A percentile compares a stretch with the other conserved stretches of the same genome.
phyloP scores from a whole-genome alignment of 441 rosid genomes.

The Brassica balearica region DNA sequence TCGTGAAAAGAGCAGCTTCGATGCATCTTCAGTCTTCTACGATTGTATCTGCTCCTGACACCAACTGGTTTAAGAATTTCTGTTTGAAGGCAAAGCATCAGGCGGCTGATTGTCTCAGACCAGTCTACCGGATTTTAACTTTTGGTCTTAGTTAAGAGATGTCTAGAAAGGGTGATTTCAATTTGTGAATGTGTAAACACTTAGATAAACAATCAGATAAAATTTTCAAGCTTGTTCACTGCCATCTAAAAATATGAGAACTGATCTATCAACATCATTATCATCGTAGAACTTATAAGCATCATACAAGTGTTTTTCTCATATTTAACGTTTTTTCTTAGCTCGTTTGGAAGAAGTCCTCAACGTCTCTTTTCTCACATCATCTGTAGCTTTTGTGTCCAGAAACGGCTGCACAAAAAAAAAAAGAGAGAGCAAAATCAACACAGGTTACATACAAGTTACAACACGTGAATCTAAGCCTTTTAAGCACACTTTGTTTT shows the following conservation, averaged over 20 bases:
- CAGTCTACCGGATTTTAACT: conserved; percentile 37
- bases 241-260: conserved; percentile 3
- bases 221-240: background rate
- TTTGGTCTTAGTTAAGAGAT: conserved; percentile 29
- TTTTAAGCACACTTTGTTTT: background rate
- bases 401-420: conserved; percentile 66
- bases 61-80: conserved; percentile 43
- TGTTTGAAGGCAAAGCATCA: conserved; percentile 47
- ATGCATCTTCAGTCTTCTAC: conserved; percentile 56
- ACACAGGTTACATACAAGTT: conserved; percentile 4
- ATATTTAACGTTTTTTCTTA: conserved; percentile 63
- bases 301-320: conserved; percentile 6
- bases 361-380: conserved; percentile 60
- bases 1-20: conserved; percentile 66
- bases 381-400: conserved; percentile 61
- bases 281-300: conserved; percentile 11
- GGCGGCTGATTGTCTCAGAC: conserved; percentile 42
- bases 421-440: conserved; percentile 6
- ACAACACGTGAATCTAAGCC: background rate
- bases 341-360: conserved; percentile 64
- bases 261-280: conserved; percentile 27
- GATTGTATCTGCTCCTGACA: conserved; percentile 36
- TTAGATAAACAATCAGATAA: conserved; percentile 4
- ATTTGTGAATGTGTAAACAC: background rate
- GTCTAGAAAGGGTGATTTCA: conserved; percentile 22